Evolutionary conservation across 306 rosid genomes (phyloP), one percentile per base, ranked within the genome.

Genomic region (Cucurbita moschata): DNA sequence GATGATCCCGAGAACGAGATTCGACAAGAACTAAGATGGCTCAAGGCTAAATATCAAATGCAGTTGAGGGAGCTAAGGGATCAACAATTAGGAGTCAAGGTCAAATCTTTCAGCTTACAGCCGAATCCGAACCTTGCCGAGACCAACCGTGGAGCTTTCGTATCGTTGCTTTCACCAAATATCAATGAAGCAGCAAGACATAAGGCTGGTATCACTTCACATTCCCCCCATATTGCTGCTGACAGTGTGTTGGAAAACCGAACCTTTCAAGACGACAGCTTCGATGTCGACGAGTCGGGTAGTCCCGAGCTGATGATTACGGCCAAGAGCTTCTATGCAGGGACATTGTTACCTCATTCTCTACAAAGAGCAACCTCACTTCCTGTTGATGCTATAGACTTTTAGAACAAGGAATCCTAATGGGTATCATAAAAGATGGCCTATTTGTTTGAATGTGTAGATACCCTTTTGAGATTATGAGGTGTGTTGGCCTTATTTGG

Each of bases 21-120:
- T 54, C 85, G 97, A 73, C 99, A 95, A 82, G 99, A 95, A 83
- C 77, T 95, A 10, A 86, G 97, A 86, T 95, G 99, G 99, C 97
- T 95, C 78, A 95, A 89, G 84, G 99, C 96, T 64, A 95, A 83
- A 77, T 95, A 89, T 82, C 97, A 95, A 82, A 77, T 91, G 85
- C 97, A 95, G 86, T 55, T 89, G 81, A 85, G 96, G 75, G 99
- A 85, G 88, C 83, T 87, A n/a, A 88, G 85, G 80, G 87, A 87
- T 80, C 95, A 84, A 46, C 96, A 89, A 61, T 76, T 91, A 39
- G 83, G 86, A 58, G 87, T 71, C 18, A 81, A 77, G 73, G 68
- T 73, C 68, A 88, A 81, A 72, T 19, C 77, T 10, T 60, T 79
- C 49, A 75, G 84, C 82, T 52, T 44, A 66, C 71, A 77, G 40